Percentiles rank a stretch among this genome's conserved stretches.
phyloP scores from a whole-genome alignment of 2,329 filamentous ascomycete species.

The Dryadomyces sulphureus region DNA sequence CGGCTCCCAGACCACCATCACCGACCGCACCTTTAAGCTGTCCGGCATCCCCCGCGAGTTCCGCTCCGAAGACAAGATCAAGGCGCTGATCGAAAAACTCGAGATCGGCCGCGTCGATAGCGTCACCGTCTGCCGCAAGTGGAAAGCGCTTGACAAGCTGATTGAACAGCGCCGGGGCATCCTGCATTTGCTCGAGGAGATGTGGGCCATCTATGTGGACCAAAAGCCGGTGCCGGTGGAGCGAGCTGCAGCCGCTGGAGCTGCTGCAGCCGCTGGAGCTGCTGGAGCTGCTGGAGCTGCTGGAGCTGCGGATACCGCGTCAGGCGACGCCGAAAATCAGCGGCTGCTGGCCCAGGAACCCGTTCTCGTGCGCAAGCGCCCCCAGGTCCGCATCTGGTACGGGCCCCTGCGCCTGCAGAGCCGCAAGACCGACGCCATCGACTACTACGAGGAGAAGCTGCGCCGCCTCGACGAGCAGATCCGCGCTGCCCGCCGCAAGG shows the following conservation, averaged over 20 bases:
- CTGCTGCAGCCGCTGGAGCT: conserved; percentile 13
- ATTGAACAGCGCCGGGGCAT: conserved; percentile 51
- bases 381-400: conserved; percentile 62
- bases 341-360: conserved; percentile 34
- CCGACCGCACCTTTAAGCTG: conserved; percentile 81
- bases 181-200: conserved; percentile 62
- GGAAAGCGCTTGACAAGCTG: conserved; percentile 65
- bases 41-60: conserved; percentile 75
- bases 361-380: conserved; percentile 33
- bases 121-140: conserved; percentile 75
- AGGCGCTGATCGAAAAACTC: conserved; percentile 72
- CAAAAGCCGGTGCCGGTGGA: conserved; percentile 24
- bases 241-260: neutral
- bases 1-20: conserved; percentile 86
- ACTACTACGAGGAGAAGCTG: conserved; percentile 84
- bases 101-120: conserved; percentile 81
- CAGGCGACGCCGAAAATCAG: conserved; percentile 39
- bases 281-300: neutral
- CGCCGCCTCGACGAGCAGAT: conserved; percentile 67
- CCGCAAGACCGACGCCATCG: conserved; percentile 72
- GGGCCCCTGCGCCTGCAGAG: conserved; percentile 60
- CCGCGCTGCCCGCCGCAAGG: conserved; percentile 50
- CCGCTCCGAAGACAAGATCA: conserved; percentile 69
- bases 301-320: conserved; percentile 19
- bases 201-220: conserved; percentile 66